Conservation (phyloP, 148 eudicot genomes). For the Spergularia bocconei region DNA sequence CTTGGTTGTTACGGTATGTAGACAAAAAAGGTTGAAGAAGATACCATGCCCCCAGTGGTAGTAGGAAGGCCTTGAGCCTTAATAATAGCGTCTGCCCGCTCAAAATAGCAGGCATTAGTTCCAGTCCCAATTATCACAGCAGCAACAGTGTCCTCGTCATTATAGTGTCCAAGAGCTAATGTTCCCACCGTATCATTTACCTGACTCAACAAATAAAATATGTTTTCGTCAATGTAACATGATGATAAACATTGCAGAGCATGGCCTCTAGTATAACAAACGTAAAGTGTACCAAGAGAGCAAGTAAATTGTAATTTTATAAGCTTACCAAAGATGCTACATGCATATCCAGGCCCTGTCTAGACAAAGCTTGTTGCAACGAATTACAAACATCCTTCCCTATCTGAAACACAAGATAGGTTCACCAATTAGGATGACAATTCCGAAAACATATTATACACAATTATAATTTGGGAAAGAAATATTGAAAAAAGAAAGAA, state of each 20-base stretch:
- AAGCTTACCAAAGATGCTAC: slow-evolving; percentile 68
- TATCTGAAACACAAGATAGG: slow-evolving; percentile 39
- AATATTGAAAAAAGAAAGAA: not conserved
- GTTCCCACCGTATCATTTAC: slow-evolving; percentile 92
- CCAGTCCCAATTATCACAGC: slow-evolving; percentile 91
- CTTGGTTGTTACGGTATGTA: not conserved
- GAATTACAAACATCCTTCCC: slow-evolving; percentile 72
- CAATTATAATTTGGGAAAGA: too few species aligned
- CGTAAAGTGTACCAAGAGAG: not conserved
- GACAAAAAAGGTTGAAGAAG: not conserved
- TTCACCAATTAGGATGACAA: not conserved
- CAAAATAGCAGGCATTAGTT: slow-evolving; percentile 90
- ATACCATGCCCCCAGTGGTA: slow-evolving; percentile 86
- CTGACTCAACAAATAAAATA: slow-evolving; percentile 31
- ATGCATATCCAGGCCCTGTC: slow-evolving; percentile 61
- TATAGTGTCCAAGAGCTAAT: slow-evolving; percentile 82
- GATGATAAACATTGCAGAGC: not conserved
- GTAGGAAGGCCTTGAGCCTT: slow-evolving; percentile 85
- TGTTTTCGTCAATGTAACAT: slow-evolving; percentile 1
- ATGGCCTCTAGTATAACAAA: too few species aligned
- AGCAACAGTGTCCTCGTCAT: slow-evolving; percentile 93
- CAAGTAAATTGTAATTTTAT: not conserved
- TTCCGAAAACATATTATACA: not conserved
- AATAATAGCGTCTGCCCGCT: slow-evolving; percentile 88
- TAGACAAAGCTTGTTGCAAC: slow-evolving; percentile 60